phyloP scores from a whole-genome alignment of 31 red algal species.

The Asparagopsis taxiformis region DNA sequence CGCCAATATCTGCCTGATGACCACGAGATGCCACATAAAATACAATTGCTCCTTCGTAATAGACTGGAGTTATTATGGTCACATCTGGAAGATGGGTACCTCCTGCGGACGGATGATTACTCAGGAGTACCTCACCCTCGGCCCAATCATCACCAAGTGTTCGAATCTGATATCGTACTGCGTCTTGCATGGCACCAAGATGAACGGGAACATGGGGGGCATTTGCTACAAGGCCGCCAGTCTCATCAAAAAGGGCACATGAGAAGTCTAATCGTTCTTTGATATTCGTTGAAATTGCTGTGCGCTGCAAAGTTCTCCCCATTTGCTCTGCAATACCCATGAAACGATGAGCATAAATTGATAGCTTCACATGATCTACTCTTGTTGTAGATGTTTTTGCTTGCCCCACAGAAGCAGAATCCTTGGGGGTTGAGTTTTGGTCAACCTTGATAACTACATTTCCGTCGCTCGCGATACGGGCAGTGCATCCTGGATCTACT shows the following conservation, averaged over 20 bases:
- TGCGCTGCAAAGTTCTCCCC: constrained; percentile 90
- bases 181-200: constrained; percentile 97
- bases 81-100: constrained; percentile 98
- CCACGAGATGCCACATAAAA: constrained; percentile 96
- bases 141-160: constrained; percentile 43
- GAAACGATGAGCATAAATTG: constrained; percentile 91
- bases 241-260: constrained; percentile 94
- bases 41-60: constrained; percentile 46
- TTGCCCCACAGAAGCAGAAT: background rate
- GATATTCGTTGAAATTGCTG: constrained; percentile 93
- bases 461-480: constrained; percentile 56
- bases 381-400: constrained; percentile 2
- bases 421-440: background rate
- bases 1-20: constrained; percentile 97
- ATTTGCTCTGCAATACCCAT: constrained; percentile 99
- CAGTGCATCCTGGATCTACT: constrained; percentile 83
- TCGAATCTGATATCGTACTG: constrained; percentile 73
- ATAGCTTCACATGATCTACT: constrained; percentile 75
- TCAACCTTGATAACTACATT: constrained; percentile 58
- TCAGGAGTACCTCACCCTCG: constrained; percentile 85
- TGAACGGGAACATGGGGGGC: constrained; percentile 99
- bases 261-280: constrained; percentile 98
- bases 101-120: constrained; percentile 89
- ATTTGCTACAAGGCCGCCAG: constrained; percentile 94
- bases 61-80: constrained; percentile 96